Evolutionary conservation across 306 rosid species (phyloP).

Genomic region (Lithocarpus polystachyus): DNA sequence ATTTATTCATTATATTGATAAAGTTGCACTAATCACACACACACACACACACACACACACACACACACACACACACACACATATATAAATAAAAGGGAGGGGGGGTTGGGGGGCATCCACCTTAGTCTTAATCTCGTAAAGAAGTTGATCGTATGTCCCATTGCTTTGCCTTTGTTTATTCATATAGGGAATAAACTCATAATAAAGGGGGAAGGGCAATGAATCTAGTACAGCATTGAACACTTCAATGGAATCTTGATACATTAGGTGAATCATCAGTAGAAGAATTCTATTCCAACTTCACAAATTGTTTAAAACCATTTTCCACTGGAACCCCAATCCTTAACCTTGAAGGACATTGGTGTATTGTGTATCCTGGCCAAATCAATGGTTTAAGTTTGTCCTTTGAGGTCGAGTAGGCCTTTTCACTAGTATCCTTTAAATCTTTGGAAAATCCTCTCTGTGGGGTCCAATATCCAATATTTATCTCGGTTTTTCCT

Average conservation of each 20-base stretch:
- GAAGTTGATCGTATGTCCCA: conserved; percentile 19
- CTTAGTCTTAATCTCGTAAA: too few relatives aligned
- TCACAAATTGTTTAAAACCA: conserved; percentile 21
- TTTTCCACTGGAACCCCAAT: conserved; percentile 30
- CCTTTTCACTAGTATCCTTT: neutral
- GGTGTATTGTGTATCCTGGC: conserved; percentile 32
- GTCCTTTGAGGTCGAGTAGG: neutral
- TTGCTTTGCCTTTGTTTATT: neutral
- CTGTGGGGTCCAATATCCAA: conserved; percentile 28
- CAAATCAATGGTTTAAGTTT: conserved; percentile 26
- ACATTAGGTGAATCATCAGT: neutral
- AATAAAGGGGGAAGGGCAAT: conserved; percentile 26
- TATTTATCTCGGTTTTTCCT: conserved; percentile 16
- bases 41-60: too few relatives aligned
- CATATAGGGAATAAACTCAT: conserved; percentile 15
- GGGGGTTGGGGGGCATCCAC: too few relatives aligned
- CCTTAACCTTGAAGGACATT: conserved; percentile 26
- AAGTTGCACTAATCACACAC: too few relatives aligned
- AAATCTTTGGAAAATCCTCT: too few relatives aligned
- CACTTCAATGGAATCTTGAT: conserved; percentile 30
- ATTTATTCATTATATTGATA: too few relatives aligned
- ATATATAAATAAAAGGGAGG: too few relatives aligned
- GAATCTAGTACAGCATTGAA: conserved; percentile 19
- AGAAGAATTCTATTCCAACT: conserved; percentile 6
- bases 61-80: too few relatives aligned